These are phyloP conservation scores for Hypholoma sublateritium DNA, from an alignment of 768 basidiomycete species.

Conservation along the genomic window DNA sequence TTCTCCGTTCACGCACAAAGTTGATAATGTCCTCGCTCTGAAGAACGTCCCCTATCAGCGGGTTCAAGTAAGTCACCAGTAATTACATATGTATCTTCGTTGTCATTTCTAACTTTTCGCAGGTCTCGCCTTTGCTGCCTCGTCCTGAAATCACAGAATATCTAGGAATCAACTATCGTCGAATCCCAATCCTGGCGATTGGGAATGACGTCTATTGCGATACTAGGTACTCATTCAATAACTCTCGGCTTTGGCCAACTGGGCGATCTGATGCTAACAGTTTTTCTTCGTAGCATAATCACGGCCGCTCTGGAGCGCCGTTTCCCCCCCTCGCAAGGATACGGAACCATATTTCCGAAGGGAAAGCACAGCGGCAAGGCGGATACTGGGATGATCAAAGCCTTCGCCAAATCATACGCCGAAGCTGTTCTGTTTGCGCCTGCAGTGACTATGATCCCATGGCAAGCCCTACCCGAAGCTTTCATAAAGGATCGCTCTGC, in stretches of 20 bases:
- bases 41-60: constrained; percentile 47
- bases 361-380: constrained; percentile 38
- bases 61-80: constrained; percentile 42
- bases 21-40: constrained; percentile 49
- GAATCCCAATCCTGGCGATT: constrained; percentile 59
- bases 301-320: constrained; percentile 50
- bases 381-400: constrained; percentile 49
- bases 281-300: constrained; percentile 33
- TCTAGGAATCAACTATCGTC: constrained; percentile 54
- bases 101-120: too few species aligned
- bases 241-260: not conserved
- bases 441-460: constrained; percentile 42
- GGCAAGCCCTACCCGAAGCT: constrained; percentile 42
- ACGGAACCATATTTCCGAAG: constrained; percentile 47
- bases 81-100: too few species aligned
- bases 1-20: constrained; percentile 51
- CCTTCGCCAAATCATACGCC: constrained; percentile 44
- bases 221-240: not conserved
- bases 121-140: constrained; percentile 53
- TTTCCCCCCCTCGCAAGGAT: constrained; percentile 48
- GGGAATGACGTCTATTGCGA: constrained; percentile 64
- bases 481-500: constrained; percentile 50
- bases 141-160: constrained; percentile 56
- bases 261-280: too few species aligned
- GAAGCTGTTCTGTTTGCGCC: constrained; percentile 44